Evolutionary conservation across 2,329 filamentous ascomycete species (phyloP).

Genomic region (Arthrinium puccinioides): DNA sequence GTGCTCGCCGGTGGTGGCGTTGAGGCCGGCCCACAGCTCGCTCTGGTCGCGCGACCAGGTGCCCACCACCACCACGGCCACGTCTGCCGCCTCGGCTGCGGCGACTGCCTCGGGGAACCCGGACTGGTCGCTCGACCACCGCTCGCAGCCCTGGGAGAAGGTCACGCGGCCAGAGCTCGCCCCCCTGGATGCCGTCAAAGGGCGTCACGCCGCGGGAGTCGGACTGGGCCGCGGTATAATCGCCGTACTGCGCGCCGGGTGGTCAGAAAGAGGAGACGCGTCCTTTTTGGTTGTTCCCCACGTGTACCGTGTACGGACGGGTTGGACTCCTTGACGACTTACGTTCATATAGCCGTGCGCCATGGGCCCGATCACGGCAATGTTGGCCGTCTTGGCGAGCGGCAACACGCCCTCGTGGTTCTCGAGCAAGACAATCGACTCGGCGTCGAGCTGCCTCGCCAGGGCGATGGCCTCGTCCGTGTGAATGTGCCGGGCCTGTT

Average conservation of each 20-base stretch:
- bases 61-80: constrained; percentile 66
- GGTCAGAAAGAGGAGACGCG: constrained; percentile 9
- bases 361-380: constrained; percentile 72
- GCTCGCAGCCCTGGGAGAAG: constrained; percentile 64
- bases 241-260: constrained; percentile 47
- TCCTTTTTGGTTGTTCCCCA: neutral
- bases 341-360: constrained; percentile 64
- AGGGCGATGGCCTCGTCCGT: constrained; percentile 50
- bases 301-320: neutral
- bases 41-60: constrained; percentile 70
- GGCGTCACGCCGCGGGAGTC: constrained; percentile 62
- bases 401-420: constrained; percentile 48
- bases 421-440: constrained; percentile 55
- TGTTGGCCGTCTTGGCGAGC: constrained; percentile 54
- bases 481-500: constrained; percentile 54
- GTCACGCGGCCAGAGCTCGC: constrained; percentile 53
- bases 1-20: constrained; percentile 70
- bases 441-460: constrained; percentile 55
- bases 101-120: constrained; percentile 61
- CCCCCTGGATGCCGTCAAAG: constrained; percentile 58
- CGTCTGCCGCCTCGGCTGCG: constrained; percentile 58
- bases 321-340: constrained; percentile 17
- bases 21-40: constrained; percentile 63
- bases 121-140: constrained; percentile 64
- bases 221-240: constrained; percentile 62